phyloP scores from a whole-genome alignment of 2,329 filamentous ascomycete genomes.

The Achaetomium macrosporum region DNA sequence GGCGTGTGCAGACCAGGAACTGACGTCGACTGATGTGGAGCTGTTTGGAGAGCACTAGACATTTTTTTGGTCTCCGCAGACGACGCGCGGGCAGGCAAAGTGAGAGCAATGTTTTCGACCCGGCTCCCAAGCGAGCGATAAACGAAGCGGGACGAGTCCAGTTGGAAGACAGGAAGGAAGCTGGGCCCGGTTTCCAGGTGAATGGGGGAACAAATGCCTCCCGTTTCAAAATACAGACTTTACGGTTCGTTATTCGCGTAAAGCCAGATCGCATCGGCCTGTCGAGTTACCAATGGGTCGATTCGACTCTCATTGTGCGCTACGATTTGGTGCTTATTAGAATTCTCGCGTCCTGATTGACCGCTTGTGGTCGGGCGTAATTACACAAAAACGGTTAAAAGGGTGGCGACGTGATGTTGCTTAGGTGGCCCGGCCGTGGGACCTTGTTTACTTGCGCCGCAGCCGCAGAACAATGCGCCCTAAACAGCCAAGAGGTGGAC shows the following conservation, averaged over 20 bases:
- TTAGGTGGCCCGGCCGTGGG: conserved; percentile 10
- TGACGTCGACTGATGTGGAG: conserved; percentile 48
- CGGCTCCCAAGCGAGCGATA: neutral
- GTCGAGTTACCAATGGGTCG: conserved; percentile 23
- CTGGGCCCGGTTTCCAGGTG: too few species aligned
- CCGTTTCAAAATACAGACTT: neutral
- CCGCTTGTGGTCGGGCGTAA: conserved; percentile 2
- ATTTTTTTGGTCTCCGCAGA: conserved; percentile 38
- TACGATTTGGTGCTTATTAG: conserved; percentile 30
- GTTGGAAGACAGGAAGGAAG: too few species aligned
- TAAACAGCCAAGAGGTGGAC: conserved; percentile 4
- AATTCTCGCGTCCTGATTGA: conserved; percentile 7
- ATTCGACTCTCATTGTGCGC: conserved; percentile 41
- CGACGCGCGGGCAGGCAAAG: conserved; percentile 11
- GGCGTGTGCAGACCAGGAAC: conserved; percentile 41
- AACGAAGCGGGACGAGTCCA: neutral
- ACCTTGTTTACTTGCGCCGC: conserved; percentile 24
- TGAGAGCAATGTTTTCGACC: neutral
- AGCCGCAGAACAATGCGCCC: conserved; percentile 21
- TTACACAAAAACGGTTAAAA: neutral
- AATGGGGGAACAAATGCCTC: too few species aligned
- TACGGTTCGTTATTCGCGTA: conserved; percentile 14
- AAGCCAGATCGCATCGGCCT: conserved; percentile 7
- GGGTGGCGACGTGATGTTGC: neutral
- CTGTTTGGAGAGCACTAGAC: conserved; percentile 58